phyloP scores from a whole-genome alignment of 148 eudicot species.

The Amaranthus cruentus region DNA sequence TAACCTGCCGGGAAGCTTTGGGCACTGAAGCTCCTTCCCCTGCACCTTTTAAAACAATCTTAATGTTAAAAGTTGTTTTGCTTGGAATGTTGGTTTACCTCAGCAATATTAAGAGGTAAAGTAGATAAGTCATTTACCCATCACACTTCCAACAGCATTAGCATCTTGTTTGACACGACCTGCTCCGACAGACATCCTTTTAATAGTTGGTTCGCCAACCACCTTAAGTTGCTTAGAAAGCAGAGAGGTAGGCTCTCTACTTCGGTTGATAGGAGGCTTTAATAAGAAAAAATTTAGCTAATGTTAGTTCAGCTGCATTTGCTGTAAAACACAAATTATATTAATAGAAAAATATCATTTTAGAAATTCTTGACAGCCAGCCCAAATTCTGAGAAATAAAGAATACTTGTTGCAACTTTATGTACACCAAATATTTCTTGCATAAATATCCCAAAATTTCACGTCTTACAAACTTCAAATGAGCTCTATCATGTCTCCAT shows the following conservation, averaged over 20 bases:
- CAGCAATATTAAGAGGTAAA: neutral
- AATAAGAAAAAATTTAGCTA: slow-evolving; percentile 10
- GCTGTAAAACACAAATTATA: neutral
- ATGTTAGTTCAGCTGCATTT: slow-evolving; percentile 21
- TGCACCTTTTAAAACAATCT: slow-evolving; percentile 30
- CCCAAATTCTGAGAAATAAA: neutral
- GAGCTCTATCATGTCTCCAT: neutral
- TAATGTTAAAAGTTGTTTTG: neutral
- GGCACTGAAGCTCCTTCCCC: slow-evolving; percentile 36
- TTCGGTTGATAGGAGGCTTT: slow-evolving; percentile 38
- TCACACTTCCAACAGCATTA: slow-evolving; percentile 31
- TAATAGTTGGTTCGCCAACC: slow-evolving; percentile 34
- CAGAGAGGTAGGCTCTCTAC: slow-evolving; percentile 32
- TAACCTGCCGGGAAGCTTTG: slow-evolving; percentile 31
- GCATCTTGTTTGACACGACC: slow-evolving; percentile 45
- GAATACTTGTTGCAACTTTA: neutral
- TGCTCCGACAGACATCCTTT: slow-evolving; percentile 45
- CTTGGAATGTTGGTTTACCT: neutral
- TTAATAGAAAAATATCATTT: neutral
- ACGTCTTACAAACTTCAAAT: neutral
- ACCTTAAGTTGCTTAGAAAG: slow-evolving; percentile 40
- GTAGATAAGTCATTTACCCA: slow-evolving; percentile 24
- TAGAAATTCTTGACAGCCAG: neutral
- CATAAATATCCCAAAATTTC: neutral
- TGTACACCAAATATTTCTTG: too few species aligned